These are phyloP conservation scores for Fraxinus quadrangulata DNA, from an alignment of 257 asterid species.

Conservation along the genomic window DNA sequence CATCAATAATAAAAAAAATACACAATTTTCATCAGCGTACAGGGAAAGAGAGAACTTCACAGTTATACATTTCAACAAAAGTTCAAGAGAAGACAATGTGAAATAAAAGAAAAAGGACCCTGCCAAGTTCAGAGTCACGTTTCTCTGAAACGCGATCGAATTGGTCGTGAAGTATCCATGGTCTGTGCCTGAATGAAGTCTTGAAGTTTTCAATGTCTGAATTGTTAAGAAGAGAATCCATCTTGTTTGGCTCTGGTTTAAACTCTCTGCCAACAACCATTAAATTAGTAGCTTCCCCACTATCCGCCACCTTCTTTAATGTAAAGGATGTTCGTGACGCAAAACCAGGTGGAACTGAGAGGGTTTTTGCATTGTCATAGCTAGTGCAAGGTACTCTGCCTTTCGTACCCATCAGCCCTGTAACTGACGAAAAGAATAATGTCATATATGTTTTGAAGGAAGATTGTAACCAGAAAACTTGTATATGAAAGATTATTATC, in stretches of 20 bases:
- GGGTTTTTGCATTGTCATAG: conserved; percentile 21
- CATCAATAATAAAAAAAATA: background rate
- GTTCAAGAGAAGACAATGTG: conserved; percentile 13
- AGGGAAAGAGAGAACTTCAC: conserved; percentile 16
- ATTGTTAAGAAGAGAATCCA: conserved; percentile 30
- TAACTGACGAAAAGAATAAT: background rate
- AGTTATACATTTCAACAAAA: conserved; percentile 5
- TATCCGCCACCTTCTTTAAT: conserved; percentile 39
- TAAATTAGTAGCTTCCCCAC: conserved; percentile 24
- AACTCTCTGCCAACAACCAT: conserved; percentile 27
- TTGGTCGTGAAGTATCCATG: conserved; percentile 51
- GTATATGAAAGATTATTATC: conserved; percentile 14
- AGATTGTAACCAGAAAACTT: conserved; percentile 18
- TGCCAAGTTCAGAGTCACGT: conserved; percentile 38
- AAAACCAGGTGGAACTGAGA: conserved; percentile 84
- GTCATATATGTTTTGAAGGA: conserved; percentile 5
- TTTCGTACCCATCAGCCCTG: conserved; percentile 50
- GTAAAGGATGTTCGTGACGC: conserved; percentile 58
- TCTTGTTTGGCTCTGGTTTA: conserved; percentile 21
- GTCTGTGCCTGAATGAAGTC: conserved; percentile 40
- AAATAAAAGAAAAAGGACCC: conserved; percentile 40
- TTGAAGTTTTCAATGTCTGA: conserved; percentile 41
- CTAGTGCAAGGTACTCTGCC: conserved; percentile 19
- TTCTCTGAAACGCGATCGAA: conserved; percentile 29
- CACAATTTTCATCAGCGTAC: background rate